A percentile compares a stretch with the other conserved stretches of the same genome.
phyloP scores from a whole-genome alignment of 2,329 filamentous ascomycete species.

The Ophiostoma piceae region DNA sequence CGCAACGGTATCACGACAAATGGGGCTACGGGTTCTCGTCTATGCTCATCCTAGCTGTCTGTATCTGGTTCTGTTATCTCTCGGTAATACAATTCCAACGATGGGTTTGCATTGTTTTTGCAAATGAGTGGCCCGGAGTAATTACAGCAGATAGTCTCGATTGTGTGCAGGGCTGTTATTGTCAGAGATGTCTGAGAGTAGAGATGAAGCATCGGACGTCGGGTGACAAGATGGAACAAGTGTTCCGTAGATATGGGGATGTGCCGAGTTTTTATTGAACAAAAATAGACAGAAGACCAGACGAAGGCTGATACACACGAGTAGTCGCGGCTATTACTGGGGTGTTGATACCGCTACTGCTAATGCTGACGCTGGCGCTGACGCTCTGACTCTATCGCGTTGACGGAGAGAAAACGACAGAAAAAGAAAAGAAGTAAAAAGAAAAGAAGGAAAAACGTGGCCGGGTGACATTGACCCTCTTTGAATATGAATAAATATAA shows the following conservation, averaged over 20 bases:
- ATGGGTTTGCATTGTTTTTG: neutral
- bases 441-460: neutral
- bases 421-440: neutral
- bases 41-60: neutral
- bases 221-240: neutral
- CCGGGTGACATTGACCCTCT: slow-evolving; percentile 1
- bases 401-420: neutral
- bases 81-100: neutral
- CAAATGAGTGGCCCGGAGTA: neutral
- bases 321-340: neutral
- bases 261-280: neutral
- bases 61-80: neutral
- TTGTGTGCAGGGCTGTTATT: neutral
- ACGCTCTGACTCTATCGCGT: neutral
- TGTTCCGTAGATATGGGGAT: neutral
- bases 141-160: neutral
- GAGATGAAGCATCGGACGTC: neutral
- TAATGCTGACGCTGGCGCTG: neutral
- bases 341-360: neutral
- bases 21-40: neutral
- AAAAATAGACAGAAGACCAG: neutral
- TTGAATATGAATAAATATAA: neutral
- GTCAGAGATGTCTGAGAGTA: neutral
- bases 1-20: slow-evolving; percentile 15
- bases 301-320: neutral